Evolutionary conservation across 805 yeast species (phyloP), one percentile per base, ranked within the genome.

Genomic region (Cyberlindnera xylosilytica): DNA sequence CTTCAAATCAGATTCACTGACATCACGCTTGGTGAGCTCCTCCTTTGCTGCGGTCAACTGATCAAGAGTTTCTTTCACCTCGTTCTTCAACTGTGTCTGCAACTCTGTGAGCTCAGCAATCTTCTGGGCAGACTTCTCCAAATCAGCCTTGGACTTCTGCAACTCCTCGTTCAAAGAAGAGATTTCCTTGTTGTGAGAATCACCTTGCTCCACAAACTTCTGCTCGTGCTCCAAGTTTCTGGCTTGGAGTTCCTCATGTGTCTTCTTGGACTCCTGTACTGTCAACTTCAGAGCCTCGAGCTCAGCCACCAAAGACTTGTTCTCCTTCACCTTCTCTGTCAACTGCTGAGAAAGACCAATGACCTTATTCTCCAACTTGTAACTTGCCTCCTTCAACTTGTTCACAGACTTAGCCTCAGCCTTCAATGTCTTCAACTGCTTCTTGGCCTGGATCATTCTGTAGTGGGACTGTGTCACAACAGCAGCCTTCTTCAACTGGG

Each of bases 291-390:
- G 60, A 11, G 59, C 56, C 34, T 76, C 73, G 38, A 90, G 76
- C 56, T 85, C 84, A 13, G 66, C 65, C 45, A 78, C 72, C 58
- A 91, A 72, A 47, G 74, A 76, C 68, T 83, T 83, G 64, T 90
- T 90, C 53, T 88, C 97, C 51, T 79, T 86, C 20, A 85, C 82
- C 62, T 87, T 86, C 28, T 80, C 66, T 1, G 96, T 79, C 47
- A 91, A 72, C 11, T 83, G 76, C 58, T 91, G 95, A 4, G 97
- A 91, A 53, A 93, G 77, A 64, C 90, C 95, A 51, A 93, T 89
- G n/a, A 95, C 97, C 72, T 95, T 93, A 66, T 93, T 93, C 65
- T 93, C 99, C 57, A 95, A 76, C 62, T 85, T 80, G 67, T 88
- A 93, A 56, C 95, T 89, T 30, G 87, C 95, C 62, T 91, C 96